Evolutionary conservation across 2,329 filamentous ascomycete genomes (phyloP).

Genomic region (Metarhizium robertsii): DNA sequence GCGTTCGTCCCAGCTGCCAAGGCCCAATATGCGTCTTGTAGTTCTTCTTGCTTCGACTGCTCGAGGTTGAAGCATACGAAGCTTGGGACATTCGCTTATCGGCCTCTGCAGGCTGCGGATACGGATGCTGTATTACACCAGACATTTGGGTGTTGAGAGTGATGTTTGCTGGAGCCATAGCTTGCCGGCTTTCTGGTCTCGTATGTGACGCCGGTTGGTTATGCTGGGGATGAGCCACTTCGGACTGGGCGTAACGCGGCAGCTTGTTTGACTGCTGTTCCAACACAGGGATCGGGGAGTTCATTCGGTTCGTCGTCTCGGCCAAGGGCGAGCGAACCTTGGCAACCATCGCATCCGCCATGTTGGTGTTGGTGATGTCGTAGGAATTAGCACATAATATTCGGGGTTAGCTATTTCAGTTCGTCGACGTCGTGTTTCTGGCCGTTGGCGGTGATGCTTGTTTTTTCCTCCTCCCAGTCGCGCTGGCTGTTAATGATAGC

Average conservation of each 20-base stretch:
- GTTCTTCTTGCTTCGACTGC: slow-evolving; percentile 29
- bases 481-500: background rate
- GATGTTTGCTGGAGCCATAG: background rate
- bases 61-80: slow-evolving; percentile 31
- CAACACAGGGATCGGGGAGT: slow-evolving; percentile 25
- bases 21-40: slow-evolving; percentile 77
- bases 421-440: slow-evolving; percentile 1
- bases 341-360: slow-evolving; percentile 22
- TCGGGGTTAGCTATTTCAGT: slow-evolving; percentile 7
- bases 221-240: slow-evolving; percentile 4
- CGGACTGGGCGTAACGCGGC: slow-evolving; percentile 17
- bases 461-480: background rate
- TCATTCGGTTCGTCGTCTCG: slow-evolving; percentile 39
- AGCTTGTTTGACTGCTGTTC: slow-evolving; percentile 21
- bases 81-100: slow-evolving; percentile 29
- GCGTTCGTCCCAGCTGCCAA: slow-evolving; percentile 82
- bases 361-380: slow-evolving; percentile 11
- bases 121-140: slow-evolving; percentile 17
- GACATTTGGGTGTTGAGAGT: slow-evolving; percentile 12
- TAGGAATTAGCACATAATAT: slow-evolving; percentile 27
- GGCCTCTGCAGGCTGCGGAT: slow-evolving; percentile 19
- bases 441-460: background rate
- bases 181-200: slow-evolving; percentile 1
- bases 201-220: slow-evolving; percentile 4
- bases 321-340: slow-evolving; percentile 31